phyloP scores from a whole-genome alignment of 2,329 filamentous ascomycete genomes.

The Botrytis elliptica region DNA sequence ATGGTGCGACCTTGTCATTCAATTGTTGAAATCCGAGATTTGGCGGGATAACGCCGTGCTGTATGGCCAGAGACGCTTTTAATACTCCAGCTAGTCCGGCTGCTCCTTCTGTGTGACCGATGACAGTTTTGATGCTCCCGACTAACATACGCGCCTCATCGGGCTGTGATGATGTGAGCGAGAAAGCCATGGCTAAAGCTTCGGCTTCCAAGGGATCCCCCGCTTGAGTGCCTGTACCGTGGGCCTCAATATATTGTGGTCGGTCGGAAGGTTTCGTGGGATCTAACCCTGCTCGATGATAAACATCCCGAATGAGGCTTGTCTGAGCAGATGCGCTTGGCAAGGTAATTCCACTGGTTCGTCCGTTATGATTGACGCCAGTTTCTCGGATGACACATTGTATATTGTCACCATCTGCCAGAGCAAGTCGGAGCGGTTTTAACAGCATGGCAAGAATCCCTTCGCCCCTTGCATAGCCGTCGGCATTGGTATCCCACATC shows the following conservation, averaged over 20 bases:
- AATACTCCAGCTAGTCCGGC: constrained; percentile 35
- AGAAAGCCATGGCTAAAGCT: background rate
- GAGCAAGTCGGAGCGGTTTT: constrained; percentile 51
- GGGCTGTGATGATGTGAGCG: background rate
- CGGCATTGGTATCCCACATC: constrained; percentile 57
- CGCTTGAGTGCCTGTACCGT: constrained; percentile 36
- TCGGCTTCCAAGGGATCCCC: constrained; percentile 23
- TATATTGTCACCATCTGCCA: constrained; percentile 45
- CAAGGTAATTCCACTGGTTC: constrained; percentile 45
- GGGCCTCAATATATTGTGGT: constrained; percentile 30
- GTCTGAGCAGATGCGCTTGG: constrained; percentile 47
- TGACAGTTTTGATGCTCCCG: constrained; percentile 33
- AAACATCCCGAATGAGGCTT: constrained; percentile 23
- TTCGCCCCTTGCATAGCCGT: constrained; percentile 64
- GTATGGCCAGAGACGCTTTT: constrained; percentile 32
- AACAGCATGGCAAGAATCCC: constrained; percentile 58
- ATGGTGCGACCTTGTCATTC: background rate
- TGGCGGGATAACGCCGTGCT: constrained; percentile 36
- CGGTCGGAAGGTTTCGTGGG: constrained; percentile 1
- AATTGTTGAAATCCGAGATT: constrained; percentile 40
- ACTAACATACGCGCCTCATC: constrained; percentile 25
- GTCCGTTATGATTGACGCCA: constrained; percentile 46
- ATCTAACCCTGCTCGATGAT: constrained; percentile 22
- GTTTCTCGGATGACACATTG: constrained; percentile 44
- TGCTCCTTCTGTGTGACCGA: constrained; percentile 34